Percentiles rank a stretch among this genome's conserved stretches.
Conservation (phyloP, 441 rosid species). For the Lepidium campestre region DNA sequence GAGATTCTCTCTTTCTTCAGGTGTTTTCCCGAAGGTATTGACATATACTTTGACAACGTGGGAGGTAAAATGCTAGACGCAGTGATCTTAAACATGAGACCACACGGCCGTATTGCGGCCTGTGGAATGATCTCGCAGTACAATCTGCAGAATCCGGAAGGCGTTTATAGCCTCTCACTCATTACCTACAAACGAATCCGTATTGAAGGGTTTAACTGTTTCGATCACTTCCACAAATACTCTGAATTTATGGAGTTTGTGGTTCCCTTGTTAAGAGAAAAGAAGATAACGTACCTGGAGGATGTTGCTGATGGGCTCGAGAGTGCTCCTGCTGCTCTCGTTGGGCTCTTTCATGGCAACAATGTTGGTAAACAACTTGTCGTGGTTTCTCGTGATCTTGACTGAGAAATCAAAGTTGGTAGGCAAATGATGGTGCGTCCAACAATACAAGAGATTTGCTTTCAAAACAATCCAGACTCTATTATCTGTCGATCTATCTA, state of each 20-base stretch:
- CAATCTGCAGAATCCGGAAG: constrained; percentile 36
- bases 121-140: constrained; percentile 63
- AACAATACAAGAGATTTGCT: background rate
- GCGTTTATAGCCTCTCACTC: constrained; percentile 29
- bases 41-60: constrained; percentile 55
- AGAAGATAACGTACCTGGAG: constrained; percentile 40
- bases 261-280: constrained; percentile 36
- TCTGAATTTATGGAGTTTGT: constrained; percentile 34
- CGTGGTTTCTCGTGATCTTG: constrained; percentile 23
- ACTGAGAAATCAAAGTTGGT: background rate
- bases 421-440: background rate
- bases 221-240: constrained; percentile 31
- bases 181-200: constrained; percentile 27
- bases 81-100: constrained; percentile 47
- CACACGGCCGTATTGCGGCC: constrained; percentile 33
- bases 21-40: constrained; percentile 48
- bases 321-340: constrained; percentile 42
- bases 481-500: no score
- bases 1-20: constrained; percentile 3
- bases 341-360: constrained; percentile 39
- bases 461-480: background rate
- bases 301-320: constrained; percentile 45
- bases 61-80: constrained; percentile 59
- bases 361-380: constrained; percentile 50
- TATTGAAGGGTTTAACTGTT: constrained; percentile 35